These are phyloP conservation scores for Pachyrhizus erosus DNA, from an alignment of 306 rosid genomes.

Conservation along the genomic window DNA sequence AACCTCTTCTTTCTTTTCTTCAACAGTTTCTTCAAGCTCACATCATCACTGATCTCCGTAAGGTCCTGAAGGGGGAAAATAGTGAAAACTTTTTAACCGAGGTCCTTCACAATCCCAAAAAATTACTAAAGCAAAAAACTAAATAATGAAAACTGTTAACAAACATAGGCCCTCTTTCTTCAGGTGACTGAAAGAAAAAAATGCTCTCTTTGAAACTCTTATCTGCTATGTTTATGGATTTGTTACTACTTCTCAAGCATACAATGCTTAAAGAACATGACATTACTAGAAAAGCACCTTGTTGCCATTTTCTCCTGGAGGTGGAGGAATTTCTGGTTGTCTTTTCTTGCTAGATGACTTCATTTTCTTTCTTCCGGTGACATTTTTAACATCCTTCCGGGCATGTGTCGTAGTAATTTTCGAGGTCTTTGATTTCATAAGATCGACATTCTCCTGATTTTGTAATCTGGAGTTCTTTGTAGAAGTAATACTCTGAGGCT, in stretches of 20 bases:
- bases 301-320: conserved; percentile 46
- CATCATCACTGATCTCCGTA: conserved; percentile 63
- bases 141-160: background rate
- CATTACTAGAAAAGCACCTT: conserved; percentile 53
- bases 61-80: conserved; percentile 56
- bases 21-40: conserved; percentile 76
- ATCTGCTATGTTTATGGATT: background rate
- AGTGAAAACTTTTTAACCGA: background rate
- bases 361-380: conserved; percentile 44
- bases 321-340: conserved; percentile 49
- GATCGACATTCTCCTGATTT: conserved; percentile 48
- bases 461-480: conserved; percentile 45
- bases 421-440: conserved; percentile 48
- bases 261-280: conserved; percentile 1
- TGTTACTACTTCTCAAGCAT: too few species aligned
- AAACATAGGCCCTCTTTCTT: background rate
- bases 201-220: background rate
- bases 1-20: conserved; percentile 61
- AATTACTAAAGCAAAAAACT: background rate
- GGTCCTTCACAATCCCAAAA: background rate
- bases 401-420: conserved; percentile 37
- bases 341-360: conserved; percentile 55
- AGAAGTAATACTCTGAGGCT: conserved; percentile 44
- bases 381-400: conserved; percentile 39
- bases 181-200: background rate